Percentiles rank a stretch among this genome's conserved stretches.
Evolutionary conservation across 2,329 filamentous ascomycete genomes (phyloP).

Genomic region (Calonectria leucothoes): DNA sequence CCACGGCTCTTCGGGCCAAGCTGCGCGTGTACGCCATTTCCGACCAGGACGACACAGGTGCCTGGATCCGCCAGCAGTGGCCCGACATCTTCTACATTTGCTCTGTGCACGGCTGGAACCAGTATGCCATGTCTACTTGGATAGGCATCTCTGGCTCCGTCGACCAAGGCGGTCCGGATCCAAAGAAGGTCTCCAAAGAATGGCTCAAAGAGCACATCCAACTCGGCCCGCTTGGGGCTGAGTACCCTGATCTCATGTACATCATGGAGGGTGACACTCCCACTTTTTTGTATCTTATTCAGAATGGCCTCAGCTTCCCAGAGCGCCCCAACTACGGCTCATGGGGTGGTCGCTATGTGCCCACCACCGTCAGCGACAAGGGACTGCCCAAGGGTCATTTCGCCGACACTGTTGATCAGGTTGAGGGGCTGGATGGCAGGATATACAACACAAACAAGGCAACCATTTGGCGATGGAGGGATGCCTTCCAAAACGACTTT

Average conservation of each 20-base stretch:
- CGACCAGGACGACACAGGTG: constrained; percentile 68
- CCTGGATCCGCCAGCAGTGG: constrained; percentile 64
- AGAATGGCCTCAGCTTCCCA: constrained; percentile 50
- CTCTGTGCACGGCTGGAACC: constrained; percentile 66
- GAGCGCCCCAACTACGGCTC: constrained; percentile 60
- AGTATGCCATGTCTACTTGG: constrained; percentile 66
- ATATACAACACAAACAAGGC: constrained; percentile 44
- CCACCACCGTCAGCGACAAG: constrained; percentile 41
- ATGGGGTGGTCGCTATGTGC: constrained; percentile 61
- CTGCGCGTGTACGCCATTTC: constrained; percentile 67
- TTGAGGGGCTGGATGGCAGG: constrained; percentile 41
- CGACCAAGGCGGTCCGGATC: constrained; percentile 51
- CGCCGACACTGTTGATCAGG: constrained; percentile 43
- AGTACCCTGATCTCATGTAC: constrained; percentile 59
- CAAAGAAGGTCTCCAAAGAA: constrained; percentile 56
- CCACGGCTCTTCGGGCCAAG: constrained; percentile 51
- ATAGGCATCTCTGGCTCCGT: constrained; percentile 60
- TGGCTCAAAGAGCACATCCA: constrained; percentile 67
- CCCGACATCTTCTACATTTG: constrained; percentile 67
- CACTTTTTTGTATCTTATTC: constrained; percentile 56
- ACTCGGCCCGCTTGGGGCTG: constrained; percentile 54
- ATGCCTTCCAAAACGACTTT: constrained; percentile 56
- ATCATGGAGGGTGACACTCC: constrained; percentile 65
- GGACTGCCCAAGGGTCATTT: constrained; percentile 19
- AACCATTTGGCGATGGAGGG: constrained; percentile 56